Evolutionary conservation across 495 filamentous ascomycete genomes (phyloP).

Genomic region (Chaetomium tenue): DNA sequence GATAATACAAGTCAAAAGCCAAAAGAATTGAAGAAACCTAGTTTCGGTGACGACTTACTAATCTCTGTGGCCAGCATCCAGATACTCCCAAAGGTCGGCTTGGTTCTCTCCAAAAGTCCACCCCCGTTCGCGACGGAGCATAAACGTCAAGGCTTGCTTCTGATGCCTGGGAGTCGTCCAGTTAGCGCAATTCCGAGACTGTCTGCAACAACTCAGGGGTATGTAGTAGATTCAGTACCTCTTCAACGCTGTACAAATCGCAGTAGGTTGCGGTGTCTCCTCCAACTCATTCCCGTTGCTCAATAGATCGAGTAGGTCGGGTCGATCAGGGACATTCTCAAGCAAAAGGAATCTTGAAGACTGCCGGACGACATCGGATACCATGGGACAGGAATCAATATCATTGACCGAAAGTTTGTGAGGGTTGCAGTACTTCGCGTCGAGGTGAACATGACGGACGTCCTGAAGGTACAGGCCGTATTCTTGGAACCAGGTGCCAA

Average conservation of each 20-base stretch:
- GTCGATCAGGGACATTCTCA: slow-evolving; percentile 2
- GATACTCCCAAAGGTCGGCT: slow-evolving; percentile 30
- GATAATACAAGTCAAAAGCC: not conserved
- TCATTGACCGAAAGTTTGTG: slow-evolving; percentile 40
- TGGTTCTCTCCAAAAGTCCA: slow-evolving; percentile 29
- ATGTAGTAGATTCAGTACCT: not conserved
- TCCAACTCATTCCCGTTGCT: slow-evolving; percentile 16
- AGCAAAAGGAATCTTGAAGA: not conserved
- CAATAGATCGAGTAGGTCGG: slow-evolving; percentile 23
- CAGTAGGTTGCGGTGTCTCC: slow-evolving; percentile 33
- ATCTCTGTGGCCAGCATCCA: slow-evolving; percentile 20
- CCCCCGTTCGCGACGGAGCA: slow-evolving; percentile 41
- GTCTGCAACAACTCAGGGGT: not conserved
- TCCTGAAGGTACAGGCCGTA: slow-evolving; percentile 44
- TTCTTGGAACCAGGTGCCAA: slow-evolving; percentile 37
- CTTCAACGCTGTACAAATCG: slow-evolving; percentile 23
- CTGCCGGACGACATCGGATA: not conserved
- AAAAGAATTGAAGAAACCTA: not conserved
- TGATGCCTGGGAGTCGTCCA: slow-evolving; percentile 38
- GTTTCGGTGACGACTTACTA: slow-evolving; percentile 13
- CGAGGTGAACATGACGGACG: slow-evolving; percentile 33
- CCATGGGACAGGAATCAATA: slow-evolving; percentile 14
- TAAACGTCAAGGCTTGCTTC: slow-evolving; percentile 47
- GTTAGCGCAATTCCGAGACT: not conserved
- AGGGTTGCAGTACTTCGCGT: slow-evolving; percentile 47